A percentile compares a stretch with the other conserved stretches of the same genome.
phyloP scores from a whole-genome alignment of 2,329 filamentous ascomycete genomes.

The Conoideocrella luteorostrata region DNA sequence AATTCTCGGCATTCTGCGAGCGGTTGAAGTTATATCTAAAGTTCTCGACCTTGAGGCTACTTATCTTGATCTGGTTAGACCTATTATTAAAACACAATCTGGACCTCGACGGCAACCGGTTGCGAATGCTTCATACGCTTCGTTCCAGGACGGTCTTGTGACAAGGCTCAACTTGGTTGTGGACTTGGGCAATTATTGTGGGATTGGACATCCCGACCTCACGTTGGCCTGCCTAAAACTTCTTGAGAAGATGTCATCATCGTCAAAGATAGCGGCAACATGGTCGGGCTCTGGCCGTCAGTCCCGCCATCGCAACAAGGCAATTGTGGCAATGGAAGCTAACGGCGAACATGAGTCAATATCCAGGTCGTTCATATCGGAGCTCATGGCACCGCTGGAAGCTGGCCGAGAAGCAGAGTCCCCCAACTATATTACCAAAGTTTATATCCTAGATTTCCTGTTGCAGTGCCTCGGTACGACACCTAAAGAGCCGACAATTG shows the following conservation, averaged over 20 bases:
- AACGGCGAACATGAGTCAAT: constrained; percentile 77
- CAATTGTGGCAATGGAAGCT: constrained; percentile 80
- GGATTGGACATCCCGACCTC: constrained; percentile 73
- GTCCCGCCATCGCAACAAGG: constrained; percentile 69
- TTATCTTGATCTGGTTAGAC: constrained; percentile 82
- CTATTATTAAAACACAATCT: constrained; percentile 63
- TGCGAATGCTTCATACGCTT: constrained; percentile 65
- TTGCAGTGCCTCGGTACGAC: constrained; percentile 71
- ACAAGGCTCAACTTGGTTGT: constrained; percentile 74
- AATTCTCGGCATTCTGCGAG: constrained; percentile 69
- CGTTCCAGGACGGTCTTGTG: constrained; percentile 85
- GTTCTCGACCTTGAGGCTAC: constrained; percentile 85
- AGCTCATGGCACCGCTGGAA: constrained; percentile 65
- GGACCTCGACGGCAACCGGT: constrained; percentile 55
- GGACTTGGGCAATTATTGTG: constrained; percentile 79
- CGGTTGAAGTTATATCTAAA: constrained; percentile 77
- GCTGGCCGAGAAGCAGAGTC: constrained; percentile 63
- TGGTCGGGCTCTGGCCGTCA: constrained; percentile 56
- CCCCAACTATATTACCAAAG: constrained; percentile 72
- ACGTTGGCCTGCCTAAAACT: constrained; percentile 75
- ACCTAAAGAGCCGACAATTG: constrained; percentile 74
- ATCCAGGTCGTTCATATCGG: constrained; percentile 61
- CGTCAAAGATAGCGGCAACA: constrained; percentile 68
- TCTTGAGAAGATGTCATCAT: constrained; percentile 79
- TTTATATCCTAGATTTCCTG: constrained; percentile 79